Percentiles rank a stretch among this genome's conserved stretches.
Evolutionary conservation across 2,329 filamentous ascomycete species (phyloP).

Genomic region (Aspergillus tamarii): DNA sequence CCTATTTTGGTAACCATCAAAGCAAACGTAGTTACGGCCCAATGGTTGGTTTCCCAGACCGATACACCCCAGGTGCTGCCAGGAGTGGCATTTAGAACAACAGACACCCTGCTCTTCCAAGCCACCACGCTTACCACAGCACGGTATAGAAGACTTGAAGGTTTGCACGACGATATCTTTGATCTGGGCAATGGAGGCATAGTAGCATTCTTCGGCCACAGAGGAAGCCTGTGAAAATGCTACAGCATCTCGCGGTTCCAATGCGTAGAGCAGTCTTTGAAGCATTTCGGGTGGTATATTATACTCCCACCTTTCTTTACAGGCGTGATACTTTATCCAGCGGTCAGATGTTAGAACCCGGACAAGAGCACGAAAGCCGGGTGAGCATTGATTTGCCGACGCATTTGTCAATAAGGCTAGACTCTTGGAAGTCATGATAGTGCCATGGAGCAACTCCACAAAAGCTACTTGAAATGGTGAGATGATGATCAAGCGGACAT

Average conservation of each 20-base stretch:
- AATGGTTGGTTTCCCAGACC: neutral
- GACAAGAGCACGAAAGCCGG: slow-evolving; percentile 28
- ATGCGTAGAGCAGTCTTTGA: slow-evolving; percentile 17
- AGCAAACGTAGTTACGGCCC: neutral
- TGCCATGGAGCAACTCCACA: slow-evolving; percentile 22
- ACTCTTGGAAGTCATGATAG: slow-evolving; percentile 11
- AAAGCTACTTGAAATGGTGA: slow-evolving; percentile 26
- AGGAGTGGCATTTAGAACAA: slow-evolving; percentile 23
- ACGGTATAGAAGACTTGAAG: slow-evolving; percentile 25
- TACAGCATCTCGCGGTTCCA: slow-evolving; percentile 24
- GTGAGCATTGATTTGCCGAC: slow-evolving; percentile 28
- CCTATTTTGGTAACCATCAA: neutral
- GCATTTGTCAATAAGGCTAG: slow-evolving; percentile 22
- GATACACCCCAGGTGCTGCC: slow-evolving; percentile 16
- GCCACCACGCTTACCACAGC: slow-evolving; percentile 26
- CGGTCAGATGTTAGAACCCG: slow-evolving; percentile 26
- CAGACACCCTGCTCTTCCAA: slow-evolving; percentile 18
- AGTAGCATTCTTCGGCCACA: slow-evolving; percentile 24
- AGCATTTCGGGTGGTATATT: slow-evolving; percentile 20
- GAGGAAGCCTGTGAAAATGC: slow-evolving; percentile 29
- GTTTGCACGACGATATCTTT: slow-evolving; percentile 14
- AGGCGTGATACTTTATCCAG: slow-evolving; percentile 21
- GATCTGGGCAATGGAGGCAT: slow-evolving; percentile 26
- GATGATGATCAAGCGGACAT: slow-evolving; percentile 23
- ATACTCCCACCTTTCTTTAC: slow-evolving; percentile 20